These are phyloP conservation scores for Coriolopsis trogii DNA, from an alignment of 1,284 basidiomycete species.

Conservation along the genomic window DNA sequence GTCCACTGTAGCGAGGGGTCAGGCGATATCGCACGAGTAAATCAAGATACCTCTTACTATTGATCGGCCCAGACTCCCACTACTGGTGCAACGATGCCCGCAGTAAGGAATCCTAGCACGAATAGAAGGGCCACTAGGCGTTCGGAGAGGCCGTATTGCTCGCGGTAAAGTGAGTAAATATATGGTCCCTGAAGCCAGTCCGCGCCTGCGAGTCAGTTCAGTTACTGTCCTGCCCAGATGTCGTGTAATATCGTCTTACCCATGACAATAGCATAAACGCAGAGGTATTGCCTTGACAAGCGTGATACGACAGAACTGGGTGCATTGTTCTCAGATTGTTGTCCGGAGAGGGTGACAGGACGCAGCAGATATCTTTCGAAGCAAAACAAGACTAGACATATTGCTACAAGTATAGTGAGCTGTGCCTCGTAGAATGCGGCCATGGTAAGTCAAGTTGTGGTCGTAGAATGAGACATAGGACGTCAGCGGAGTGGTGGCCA, in stretches of 20 bases:
- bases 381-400: constrained; percentile 49
- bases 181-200: constrained; percentile 84
- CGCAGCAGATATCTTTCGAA: constrained; percentile 48
- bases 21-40: neutral
- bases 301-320: constrained; percentile 34
- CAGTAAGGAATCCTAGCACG: constrained; percentile 73
- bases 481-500: no score
- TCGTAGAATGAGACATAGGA: neutral
- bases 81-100: constrained; percentile 65
- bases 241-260: no score
- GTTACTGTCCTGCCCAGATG: neutral
- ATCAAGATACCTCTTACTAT: constrained; percentile 50
- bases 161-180: constrained; percentile 70
- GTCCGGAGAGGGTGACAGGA: constrained; percentile 9
- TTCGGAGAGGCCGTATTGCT: constrained; percentile 68
- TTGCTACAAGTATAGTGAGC: constrained; percentile 44
- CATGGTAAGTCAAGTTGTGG: neutral
- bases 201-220: constrained; percentile 48
- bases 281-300: constrained; percentile 59
- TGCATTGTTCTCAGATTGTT: constrained; percentile 29
- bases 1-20: constrained; percentile 47
- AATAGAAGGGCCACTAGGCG: constrained; percentile 68
- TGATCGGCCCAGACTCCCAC: constrained; percentile 79
- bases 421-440: constrained; percentile 55
- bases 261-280: constrained; percentile 76